Percentiles rank a stretch among this genome's conserved stretches.
Conservation (phyloP, 164 flowering plant species). For the Stephania yunnanensis region DNA sequence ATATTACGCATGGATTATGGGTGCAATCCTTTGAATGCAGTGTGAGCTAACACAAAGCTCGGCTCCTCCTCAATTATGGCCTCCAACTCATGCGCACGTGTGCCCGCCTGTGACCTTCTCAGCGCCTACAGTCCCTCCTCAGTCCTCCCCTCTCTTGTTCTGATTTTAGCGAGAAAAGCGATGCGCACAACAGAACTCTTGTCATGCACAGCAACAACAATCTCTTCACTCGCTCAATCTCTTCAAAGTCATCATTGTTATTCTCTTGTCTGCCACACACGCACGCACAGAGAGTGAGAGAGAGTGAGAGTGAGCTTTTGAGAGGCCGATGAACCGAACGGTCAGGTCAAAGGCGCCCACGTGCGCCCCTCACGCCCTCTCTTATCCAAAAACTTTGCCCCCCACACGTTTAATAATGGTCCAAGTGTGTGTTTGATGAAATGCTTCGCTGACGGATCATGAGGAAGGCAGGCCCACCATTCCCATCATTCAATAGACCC, state of each 20-base stretch:
- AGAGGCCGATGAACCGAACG: neutral
- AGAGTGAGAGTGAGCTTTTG: neutral
- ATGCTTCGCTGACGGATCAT: neutral
- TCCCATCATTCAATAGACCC: neutral
- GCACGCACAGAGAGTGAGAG: neutral
- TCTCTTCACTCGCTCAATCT: neutral
- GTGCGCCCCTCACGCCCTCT: neutral
- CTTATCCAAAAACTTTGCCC: neutral
- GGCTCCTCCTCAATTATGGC: neutral
- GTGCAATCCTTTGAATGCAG: too few relatives aligned
- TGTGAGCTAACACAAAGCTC: too few relatives aligned
- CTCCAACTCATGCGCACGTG: slow-evolving; percentile 2
- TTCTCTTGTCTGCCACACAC: neutral
- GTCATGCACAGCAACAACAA: neutral
- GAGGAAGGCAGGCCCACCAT: neutral
- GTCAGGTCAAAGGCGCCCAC: neutral
- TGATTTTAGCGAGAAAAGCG: neutral
- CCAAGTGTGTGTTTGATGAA: neutral
- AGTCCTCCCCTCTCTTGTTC: neutral
- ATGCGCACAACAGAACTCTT: neutral
- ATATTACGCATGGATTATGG: too few relatives aligned
- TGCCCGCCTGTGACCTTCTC: neutral
- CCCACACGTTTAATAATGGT: neutral
- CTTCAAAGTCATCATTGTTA: neutral
- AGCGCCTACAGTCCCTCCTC: neutral